Evolutionary conservation across 2,329 filamentous ascomycete species (phyloP).

Genomic region (Calonectria pteridis): DNA sequence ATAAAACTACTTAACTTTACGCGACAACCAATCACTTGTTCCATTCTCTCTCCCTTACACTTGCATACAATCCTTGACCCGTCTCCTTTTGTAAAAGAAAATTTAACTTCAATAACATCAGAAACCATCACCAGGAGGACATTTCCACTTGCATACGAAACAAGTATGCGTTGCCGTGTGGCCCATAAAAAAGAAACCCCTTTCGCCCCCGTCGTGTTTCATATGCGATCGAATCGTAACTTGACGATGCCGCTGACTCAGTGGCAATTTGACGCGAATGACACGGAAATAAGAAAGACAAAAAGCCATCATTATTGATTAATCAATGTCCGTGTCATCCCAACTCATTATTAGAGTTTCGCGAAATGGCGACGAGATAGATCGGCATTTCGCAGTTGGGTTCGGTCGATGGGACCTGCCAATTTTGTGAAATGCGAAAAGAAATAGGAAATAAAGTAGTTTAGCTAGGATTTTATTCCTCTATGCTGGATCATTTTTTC

Average conservation of each 20-base stretch:
- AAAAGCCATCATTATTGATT: background rate
- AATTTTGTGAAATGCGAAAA: background rate
- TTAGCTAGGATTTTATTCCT: background rate
- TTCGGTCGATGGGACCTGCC: background rate
- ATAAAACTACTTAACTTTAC: constrained; percentile 10
- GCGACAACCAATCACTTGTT: background rate
- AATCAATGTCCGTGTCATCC: background rate
- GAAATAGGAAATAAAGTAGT: background rate
- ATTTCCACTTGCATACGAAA: background rate
- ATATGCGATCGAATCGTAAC: background rate
- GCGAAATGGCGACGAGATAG: background rate
- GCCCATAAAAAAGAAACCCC: background rate
- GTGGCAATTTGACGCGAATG: background rate
- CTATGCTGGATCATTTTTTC: background rate
- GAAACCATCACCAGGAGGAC: background rate
- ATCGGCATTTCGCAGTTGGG: background rate
- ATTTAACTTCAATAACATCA: too few species aligned
- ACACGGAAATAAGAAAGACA: background rate
- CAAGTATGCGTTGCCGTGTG: background rate
- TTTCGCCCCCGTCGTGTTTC: background rate
- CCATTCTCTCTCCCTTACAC: background rate
- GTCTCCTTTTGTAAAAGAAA: too few species aligned
- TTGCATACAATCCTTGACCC: background rate
- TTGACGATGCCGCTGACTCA: background rate
- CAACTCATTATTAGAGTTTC: background rate